Percentiles rank a stretch among this genome's conserved stretches.
Evolutionary conservation across 2,329 filamentous ascomycete genomes (phyloP).

Genomic region (Ceratocystis variospora): DNA sequence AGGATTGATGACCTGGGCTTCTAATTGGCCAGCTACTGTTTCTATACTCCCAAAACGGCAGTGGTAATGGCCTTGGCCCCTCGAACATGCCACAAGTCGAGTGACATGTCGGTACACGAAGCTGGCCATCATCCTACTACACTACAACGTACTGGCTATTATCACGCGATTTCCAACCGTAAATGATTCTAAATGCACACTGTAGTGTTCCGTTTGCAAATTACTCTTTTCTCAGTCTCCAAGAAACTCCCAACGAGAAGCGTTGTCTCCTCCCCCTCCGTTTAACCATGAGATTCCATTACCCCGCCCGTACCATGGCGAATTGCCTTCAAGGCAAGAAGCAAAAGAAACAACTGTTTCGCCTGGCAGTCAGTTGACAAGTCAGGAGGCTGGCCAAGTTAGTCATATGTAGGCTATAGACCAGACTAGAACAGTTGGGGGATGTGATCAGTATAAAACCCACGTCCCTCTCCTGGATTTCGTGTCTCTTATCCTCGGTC

Average conservation of each 20-base stretch:
- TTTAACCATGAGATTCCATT: not conserved
- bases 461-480: not conserved
- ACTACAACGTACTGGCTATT: not conserved
- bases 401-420: conserved; percentile 1
- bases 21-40: not conserved
- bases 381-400: not conserved
- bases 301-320: not conserved
- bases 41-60: not conserved
- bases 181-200: not conserved
- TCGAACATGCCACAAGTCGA: conserved; percentile 5
- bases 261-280: not conserved
- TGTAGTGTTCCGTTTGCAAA: not conserved
- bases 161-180: conserved; percentile 3
- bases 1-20: not conserved
- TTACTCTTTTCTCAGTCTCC: not conserved
- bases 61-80: not conserved
- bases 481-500: not conserved
- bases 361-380: not conserved
- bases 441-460: conserved; percentile 3
- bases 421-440: not conserved
- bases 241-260: not conserved
- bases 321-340: not conserved
- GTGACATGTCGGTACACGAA: conserved; percentile 4
- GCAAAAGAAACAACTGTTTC: not conserved
- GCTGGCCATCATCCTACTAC: not conserved